Base-by-base conservation (phyloP, 1,284 basidiomycete species). In the Ceratobasidium sp. region DNA sequence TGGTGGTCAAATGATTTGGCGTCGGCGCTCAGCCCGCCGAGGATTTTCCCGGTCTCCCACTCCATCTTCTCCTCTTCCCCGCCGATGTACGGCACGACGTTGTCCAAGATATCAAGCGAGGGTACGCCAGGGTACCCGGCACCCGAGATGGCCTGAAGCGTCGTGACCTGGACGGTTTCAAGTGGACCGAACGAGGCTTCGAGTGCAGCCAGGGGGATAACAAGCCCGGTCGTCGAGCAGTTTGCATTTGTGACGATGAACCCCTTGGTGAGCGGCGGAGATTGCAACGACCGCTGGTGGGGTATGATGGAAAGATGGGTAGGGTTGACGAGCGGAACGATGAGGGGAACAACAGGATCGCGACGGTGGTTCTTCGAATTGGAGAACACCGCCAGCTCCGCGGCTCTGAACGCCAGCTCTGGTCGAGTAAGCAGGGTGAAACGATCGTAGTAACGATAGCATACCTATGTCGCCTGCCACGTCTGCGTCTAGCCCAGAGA, bases 241-340 rank as follows among this genome's bases (percentile, higher is more conserved):
- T 99, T 99, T 78, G 98, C 98, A 82, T 99, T 99, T 74, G 95
- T 97, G 77, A 99, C 91, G 81, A 99, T 97, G 86, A 95, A 99
- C 2, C 98, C 98, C 78, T 91, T 93, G 74, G 88, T 86, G 13
- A 96, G 87, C 0, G 90, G 89, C 2, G 92, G 91, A 0, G 85
- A 84, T 77, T 92, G 91, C 24, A 88, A 83, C 11, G 88, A 80
- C 76, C 87, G 90, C 83, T 99, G 98, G 80, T 95, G 91, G 0
- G 88, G 87, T 78, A 99, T 85, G 80, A 99, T 94, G 77, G 88
- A 85, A 66, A 98, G 85, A 82, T 99, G 98, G 7, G 86, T 85
- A 0, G 95, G 86, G 84, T 99, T 99, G 79, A 98, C 96, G 79
- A 98, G 90, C 16, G 98, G 98, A 8, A 99, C 98, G 83, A 98